Evolutionary conservation across 164 flowering plant genomes (phyloP).

Genomic region (Macadamia tetraphylla): DNA sequence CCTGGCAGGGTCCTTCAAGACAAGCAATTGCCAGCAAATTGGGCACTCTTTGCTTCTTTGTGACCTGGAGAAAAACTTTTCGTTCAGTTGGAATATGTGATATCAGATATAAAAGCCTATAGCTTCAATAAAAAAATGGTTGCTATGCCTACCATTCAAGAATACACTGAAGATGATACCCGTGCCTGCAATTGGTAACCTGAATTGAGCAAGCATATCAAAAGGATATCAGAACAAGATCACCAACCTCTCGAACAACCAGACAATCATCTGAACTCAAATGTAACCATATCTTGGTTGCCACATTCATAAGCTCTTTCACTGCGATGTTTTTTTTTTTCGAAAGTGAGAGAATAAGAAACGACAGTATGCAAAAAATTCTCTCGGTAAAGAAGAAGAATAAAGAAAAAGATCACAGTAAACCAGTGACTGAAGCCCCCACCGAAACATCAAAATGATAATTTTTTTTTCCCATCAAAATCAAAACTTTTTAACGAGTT

Average conservation of each 20-base stretch:
- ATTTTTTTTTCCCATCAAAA: background rate
- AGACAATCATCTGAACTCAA: too few species aligned
- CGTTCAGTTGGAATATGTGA: constrained; percentile 1
- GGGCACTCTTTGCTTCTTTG: constrained; percentile 88
- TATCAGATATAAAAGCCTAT: constrained; percentile 4
- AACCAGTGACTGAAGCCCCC: background rate
- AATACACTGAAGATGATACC: constrained; percentile 81
- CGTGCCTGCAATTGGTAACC: constrained; percentile 75
- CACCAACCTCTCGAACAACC: background rate
- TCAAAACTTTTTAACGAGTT: background rate
- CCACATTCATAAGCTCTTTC: too few species aligned
- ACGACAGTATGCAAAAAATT: too few species aligned
- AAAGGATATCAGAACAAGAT: background rate
- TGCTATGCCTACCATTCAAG: constrained; percentile 58
- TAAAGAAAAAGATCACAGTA: too few species aligned
- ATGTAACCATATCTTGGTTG: too few species aligned
- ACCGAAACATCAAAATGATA: background rate
- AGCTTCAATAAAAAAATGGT: background rate
- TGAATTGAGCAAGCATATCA: constrained; percentile 24
- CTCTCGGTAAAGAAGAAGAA: too few species aligned
- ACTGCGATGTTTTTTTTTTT: too few species aligned
- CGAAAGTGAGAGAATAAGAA: too few species aligned
- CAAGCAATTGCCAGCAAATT: constrained; percentile 63
- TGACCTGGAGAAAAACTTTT: constrained; percentile 37
- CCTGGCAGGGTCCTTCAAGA: constrained; percentile 59